phyloP scores from a whole-genome alignment of 345 rosid genomes.

The Gossypioides kirkii region DNA sequence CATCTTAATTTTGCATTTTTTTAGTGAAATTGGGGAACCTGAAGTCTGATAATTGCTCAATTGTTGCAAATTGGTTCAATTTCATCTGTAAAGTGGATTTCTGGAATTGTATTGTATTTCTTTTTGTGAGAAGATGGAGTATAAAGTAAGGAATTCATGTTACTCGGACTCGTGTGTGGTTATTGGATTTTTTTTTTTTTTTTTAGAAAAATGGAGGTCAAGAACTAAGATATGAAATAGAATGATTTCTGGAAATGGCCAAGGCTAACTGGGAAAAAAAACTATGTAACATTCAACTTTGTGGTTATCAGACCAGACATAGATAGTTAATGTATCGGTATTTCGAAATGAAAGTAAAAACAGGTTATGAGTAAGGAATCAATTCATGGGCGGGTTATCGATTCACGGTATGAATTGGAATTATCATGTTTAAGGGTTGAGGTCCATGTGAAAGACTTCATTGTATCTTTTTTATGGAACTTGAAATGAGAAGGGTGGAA shows the following conservation, averaged over 20 bases:
- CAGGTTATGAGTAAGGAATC: not conserved
- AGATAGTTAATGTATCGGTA: not conserved
- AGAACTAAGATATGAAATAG: too few species aligned
- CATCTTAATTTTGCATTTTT: not conserved
- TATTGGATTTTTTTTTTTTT: not conserved
- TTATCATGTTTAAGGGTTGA: not conserved
- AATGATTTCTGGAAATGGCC: not conserved
- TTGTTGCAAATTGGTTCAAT: not conserved
- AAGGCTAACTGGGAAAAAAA: not conserved
- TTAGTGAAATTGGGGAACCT: not conserved
- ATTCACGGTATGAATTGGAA: not conserved
- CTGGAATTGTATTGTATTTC: not conserved
- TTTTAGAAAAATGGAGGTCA: not conserved
- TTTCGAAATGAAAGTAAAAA: not conserved
- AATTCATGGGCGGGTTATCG: not conserved
- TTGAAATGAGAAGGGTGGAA: not conserved
- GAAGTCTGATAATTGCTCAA: not conserved
- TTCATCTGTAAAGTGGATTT: not conserved
- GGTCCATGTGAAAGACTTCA: not conserved
- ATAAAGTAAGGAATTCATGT: not conserved
- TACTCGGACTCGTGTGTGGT: not conserved
- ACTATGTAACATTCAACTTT: not conserved
- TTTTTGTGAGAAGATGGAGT: not conserved
- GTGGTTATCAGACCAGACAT: not conserved
- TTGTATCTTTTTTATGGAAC: not conserved